Evolutionary conservation across 2,329 filamentous ascomycete genomes (phyloP).

Genomic region (Trichoderma sp.): DNA sequence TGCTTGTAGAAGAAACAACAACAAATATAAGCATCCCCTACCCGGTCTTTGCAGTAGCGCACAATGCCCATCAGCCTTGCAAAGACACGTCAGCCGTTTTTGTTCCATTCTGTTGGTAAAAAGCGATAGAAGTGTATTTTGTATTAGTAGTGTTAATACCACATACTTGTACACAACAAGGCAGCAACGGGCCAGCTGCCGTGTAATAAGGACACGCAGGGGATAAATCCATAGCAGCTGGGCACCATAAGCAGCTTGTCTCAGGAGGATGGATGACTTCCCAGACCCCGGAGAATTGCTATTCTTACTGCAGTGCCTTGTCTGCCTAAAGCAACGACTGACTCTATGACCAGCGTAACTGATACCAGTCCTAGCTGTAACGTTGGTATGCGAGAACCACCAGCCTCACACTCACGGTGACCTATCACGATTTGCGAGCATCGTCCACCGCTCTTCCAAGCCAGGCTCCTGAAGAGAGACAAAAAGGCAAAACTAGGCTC

Average conservation of each 20-base stretch:
- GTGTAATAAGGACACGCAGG: neutral
- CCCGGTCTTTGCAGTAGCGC: conserved; percentile 13
- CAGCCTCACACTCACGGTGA: conserved; percentile 10
- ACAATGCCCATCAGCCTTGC: conserved; percentile 15
- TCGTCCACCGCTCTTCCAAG: conserved; percentile 16
- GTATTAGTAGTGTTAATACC: neutral
- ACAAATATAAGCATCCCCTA: neutral
- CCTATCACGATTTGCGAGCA: neutral
- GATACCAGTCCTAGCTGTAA: neutral
- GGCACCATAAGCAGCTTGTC: conserved; percentile 5
- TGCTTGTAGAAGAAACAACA: neutral
- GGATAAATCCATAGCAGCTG: neutral
- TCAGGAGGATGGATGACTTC: neutral
- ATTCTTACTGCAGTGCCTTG: neutral
- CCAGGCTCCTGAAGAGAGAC: neutral
- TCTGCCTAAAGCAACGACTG: neutral
- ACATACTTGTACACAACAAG: neutral
- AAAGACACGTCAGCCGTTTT: conserved; percentile 18
- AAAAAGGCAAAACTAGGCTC: neutral
- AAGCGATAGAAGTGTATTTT: neutral
- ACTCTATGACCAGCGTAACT: neutral
- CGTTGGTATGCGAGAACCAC: conserved; percentile 7
- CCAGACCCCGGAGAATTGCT: neutral
- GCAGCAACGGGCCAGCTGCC: neutral
- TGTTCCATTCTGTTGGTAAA: neutral